phyloP scores from a whole-genome alignment of 2,329 filamentous ascomycete species.

The Davidsoniella neocaledoniae region DNA sequence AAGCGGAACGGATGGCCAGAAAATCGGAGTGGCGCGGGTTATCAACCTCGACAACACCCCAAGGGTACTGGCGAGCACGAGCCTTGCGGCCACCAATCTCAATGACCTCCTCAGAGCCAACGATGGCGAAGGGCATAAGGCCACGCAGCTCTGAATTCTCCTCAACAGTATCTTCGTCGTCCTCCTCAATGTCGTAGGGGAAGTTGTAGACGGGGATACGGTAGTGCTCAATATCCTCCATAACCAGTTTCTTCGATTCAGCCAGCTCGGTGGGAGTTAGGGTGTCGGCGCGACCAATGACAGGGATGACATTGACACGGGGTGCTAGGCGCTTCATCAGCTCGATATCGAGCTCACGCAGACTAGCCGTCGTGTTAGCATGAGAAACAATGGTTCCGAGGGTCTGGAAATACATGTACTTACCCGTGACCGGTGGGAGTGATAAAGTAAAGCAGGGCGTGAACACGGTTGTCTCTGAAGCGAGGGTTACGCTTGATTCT shows the following conservation, averaged over 20 bases:
- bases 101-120: conserved; percentile 87
- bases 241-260: conserved; percentile 98
- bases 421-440: conserved; percentile 92
- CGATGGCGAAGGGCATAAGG: conserved; percentile 97
- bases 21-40: conserved; percentile 99
- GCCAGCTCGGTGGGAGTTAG: conserved; percentile 91
- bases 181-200: conserved; percentile 98
- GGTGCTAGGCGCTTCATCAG: conserved; percentile 98
- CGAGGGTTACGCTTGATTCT: conserved; percentile 99
- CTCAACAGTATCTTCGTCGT: conserved; percentile 97
- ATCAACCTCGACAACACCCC: conserved; percentile 97
- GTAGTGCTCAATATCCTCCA: conserved; percentile 99
- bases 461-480: conserved; percentile 97
- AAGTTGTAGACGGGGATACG: conserved; percentile 99
- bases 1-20: conserved; percentile 86
- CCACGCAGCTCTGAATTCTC: conserved; percentile 96
- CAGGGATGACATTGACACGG: conserved; percentile 95
- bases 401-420: conserved; percentile 16
- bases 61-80: conserved; percentile 92
- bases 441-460: conserved; percentile 98
- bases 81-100: conserved; percentile 88
- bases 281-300: conserved; percentile 96
- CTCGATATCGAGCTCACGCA: conserved; percentile 97
- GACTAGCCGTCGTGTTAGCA: conserved; percentile 31
- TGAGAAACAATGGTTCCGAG: background rate